Evolutionary conservation across 2,329 filamentous ascomycete genomes (phyloP).

Genomic region (Ophiobolus disseminans): DNA sequence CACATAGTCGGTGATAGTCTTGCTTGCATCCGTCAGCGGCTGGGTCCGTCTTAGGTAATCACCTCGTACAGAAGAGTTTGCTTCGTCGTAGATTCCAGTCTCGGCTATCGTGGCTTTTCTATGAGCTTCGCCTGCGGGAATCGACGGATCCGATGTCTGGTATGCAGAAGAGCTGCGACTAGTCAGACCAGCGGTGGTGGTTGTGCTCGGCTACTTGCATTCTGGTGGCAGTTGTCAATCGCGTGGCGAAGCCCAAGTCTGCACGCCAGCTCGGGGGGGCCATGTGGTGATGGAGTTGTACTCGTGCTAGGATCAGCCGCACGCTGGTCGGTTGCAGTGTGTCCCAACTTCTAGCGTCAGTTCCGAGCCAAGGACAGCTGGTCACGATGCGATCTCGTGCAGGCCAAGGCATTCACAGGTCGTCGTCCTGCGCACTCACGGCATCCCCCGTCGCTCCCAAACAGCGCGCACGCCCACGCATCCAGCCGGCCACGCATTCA

Average conservation of each 20-base stretch:
- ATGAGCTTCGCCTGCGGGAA: slow-evolving; percentile 57
- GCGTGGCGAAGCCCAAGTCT: slow-evolving; percentile 53
- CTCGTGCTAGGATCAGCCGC: background rate
- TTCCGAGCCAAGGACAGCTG: background rate
- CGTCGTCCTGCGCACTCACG: no score
- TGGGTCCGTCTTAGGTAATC: background rate
- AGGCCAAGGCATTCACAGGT: no score
- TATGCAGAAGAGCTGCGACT: slow-evolving; percentile 57
- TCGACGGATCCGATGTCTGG: slow-evolving; percentile 53
- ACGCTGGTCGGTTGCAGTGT: background rate
- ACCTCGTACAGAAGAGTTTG: slow-evolving; percentile 63
- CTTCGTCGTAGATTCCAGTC: slow-evolving; percentile 66
- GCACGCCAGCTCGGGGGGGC: slow-evolving; percentile 50
- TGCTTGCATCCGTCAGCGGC: slow-evolving; percentile 37
- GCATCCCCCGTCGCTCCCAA: no score
- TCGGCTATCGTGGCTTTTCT: slow-evolving; percentile 71
- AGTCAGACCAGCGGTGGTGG: no score
- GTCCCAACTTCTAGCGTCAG: background rate
- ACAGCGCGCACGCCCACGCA: background rate
- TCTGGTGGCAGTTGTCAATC: slow-evolving; percentile 54
- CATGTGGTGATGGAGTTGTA: slow-evolving; percentile 20
- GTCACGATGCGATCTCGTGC: no score
- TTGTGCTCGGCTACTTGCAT: slow-evolving; percentile 61
- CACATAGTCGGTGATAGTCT: slow-evolving; percentile 41
- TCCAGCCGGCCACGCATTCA: no score